Evolutionary conservation across 352 stramenopile genomes (phyloP).

Genomic region (Pythium aquatile): DNA sequence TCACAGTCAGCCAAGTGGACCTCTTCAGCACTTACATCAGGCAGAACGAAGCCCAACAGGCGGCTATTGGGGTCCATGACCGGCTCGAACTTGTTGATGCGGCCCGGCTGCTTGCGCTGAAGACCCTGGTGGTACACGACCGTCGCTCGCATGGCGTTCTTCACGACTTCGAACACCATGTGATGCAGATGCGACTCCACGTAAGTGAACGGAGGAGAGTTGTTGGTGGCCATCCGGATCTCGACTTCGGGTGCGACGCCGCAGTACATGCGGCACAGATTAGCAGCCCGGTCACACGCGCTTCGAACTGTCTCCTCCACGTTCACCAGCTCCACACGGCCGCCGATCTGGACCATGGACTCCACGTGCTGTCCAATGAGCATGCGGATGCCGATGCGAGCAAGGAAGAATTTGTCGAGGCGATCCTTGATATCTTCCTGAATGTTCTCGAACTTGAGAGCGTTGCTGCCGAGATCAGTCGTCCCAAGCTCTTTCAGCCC

Average conservation of each 20-base stretch:
- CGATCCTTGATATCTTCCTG: slow-evolving; percentile 75
- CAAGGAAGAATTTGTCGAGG: slow-evolving; percentile 98
- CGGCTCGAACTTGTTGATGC: slow-evolving; percentile 52
- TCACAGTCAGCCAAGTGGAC: background rate
- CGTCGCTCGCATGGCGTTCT: slow-evolving; percentile 98
- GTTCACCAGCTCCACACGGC: slow-evolving; percentile 70
- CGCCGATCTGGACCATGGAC: slow-evolving; percentile 53
- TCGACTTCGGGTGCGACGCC: slow-evolving; percentile 55
- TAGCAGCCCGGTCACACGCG: slow-evolving; percentile 50
- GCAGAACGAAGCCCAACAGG: slow-evolving; percentile 72
- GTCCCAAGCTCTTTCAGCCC: slow-evolving; percentile 63
- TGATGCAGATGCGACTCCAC: slow-evolving; percentile 80
- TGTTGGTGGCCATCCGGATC: slow-evolving; percentile 49
- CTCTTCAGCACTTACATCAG: slow-evolving; percentile 39
- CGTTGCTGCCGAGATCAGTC: slow-evolving; percentile 61
- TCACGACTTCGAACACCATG: slow-evolving; percentile 96
- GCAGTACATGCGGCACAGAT: slow-evolving; percentile 57
- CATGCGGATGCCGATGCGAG: slow-evolving; percentile 98
- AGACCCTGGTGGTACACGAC: slow-evolving; percentile 92
- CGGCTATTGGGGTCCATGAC: slow-evolving; percentile 70
- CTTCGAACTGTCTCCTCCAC: slow-evolving; percentile 64
- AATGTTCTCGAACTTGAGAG: slow-evolving; percentile 53
- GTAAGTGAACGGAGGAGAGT: slow-evolving; percentile 73
- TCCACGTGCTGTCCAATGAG: slow-evolving; percentile 94
- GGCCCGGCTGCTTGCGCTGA: slow-evolving; percentile 33